Evolutionary conservation across 148 eudicot genomes (phyloP).

Genomic region (Fagopyrum homotropicum): DNA sequence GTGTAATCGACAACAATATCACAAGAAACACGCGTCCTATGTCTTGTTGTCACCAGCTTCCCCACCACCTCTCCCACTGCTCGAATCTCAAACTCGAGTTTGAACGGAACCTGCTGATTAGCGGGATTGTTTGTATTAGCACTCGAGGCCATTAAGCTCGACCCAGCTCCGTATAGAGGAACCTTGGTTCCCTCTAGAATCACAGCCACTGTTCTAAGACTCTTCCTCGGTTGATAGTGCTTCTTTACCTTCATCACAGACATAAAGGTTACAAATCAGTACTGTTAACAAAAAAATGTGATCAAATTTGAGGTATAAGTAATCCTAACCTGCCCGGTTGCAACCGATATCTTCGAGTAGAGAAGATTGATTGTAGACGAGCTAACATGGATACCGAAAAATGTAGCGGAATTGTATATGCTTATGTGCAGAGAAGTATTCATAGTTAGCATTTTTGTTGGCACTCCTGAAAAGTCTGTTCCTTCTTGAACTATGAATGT

Average conservation of each 20-base stretch:
- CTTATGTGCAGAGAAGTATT: constrained; percentile 57
- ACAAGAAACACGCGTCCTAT: constrained; percentile 42
- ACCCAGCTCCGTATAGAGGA: constrained; percentile 92
- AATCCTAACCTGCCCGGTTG: constrained; percentile 69
- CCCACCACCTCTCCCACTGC: constrained; percentile 77
- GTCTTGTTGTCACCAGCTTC: constrained; percentile 63
- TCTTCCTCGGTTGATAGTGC: constrained; percentile 80
- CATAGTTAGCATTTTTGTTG: constrained; percentile 61
- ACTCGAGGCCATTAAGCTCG: constrained; percentile 33
- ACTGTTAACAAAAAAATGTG: not conserved
- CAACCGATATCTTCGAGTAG: constrained; percentile 62
- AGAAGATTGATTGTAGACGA: constrained; percentile 63
- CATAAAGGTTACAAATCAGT: not conserved
- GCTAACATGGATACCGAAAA: constrained; percentile 77
- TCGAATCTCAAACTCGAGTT: constrained; percentile 40
- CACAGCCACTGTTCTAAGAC: constrained; percentile 36
- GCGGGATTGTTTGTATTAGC: constrained; percentile 15
- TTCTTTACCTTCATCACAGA: constrained; percentile 47
- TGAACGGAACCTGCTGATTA: constrained; percentile 40
- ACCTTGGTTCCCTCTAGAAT: constrained; percentile 54
- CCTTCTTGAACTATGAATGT: constrained; percentile 58
- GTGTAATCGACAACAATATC: constrained; percentile 50
- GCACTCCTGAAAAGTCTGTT: constrained; percentile 74
- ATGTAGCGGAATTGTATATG: constrained; percentile 88
- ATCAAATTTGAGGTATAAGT: not conserved